phyloP scores from a whole-genome alignment of 2,329 filamentous ascomycete species.

The Neofusicoccum umdonicola region DNA sequence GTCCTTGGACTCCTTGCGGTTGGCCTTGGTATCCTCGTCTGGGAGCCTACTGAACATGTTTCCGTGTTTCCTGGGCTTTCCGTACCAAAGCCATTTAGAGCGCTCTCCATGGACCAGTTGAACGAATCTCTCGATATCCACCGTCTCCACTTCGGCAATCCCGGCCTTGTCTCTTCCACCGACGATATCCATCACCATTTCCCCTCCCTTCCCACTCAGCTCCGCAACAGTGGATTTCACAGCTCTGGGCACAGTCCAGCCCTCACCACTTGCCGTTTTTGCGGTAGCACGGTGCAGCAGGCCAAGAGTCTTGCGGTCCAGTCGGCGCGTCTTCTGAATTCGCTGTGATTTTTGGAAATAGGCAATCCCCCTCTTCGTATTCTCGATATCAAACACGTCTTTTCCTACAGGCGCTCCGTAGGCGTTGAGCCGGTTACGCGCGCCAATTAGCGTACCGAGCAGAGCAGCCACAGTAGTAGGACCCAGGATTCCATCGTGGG shows the following conservation, averaged over 20 bases:
- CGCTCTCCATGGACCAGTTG: constrained; percentile 76
- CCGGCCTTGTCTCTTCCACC: constrained; percentile 78
- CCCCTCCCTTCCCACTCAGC: constrained; percentile 87
- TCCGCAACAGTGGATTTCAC: constrained; percentile 95
- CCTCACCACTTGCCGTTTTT: constrained; percentile 84
- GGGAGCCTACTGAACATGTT: constrained; percentile 41
- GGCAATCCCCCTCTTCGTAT: constrained; percentile 77
- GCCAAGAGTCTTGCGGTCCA: constrained; percentile 81
- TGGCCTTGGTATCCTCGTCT: constrained; percentile 27
- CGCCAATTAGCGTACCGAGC: constrained; percentile 83
- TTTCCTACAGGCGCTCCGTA: constrained; percentile 81
- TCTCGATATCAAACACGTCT: constrained; percentile 83
- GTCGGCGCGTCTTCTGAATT: constrained; percentile 69
- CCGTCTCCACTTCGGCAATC: constrained; percentile 88
- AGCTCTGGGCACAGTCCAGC: constrained; percentile 87
- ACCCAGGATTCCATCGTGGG: constrained; percentile 86
- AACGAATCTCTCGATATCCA: constrained; percentile 82
- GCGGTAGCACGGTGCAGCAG: constrained; percentile 79
- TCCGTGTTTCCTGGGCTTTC: constrained; percentile 70
- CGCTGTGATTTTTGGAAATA: constrained; percentile 90
- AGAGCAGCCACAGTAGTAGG: constrained; percentile 88
- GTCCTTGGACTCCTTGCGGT: constrained; percentile 55
- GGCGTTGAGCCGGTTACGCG: constrained; percentile 82
- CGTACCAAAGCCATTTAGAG: constrained; percentile 92
- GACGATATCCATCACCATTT: constrained; percentile 94